A percentile compares a stretch with the other conserved stretches of the same genome.
phyloP scores from a whole-genome alignment of 1,139 yeast genomes.

The Sugiyamaella pinicola region DNA sequence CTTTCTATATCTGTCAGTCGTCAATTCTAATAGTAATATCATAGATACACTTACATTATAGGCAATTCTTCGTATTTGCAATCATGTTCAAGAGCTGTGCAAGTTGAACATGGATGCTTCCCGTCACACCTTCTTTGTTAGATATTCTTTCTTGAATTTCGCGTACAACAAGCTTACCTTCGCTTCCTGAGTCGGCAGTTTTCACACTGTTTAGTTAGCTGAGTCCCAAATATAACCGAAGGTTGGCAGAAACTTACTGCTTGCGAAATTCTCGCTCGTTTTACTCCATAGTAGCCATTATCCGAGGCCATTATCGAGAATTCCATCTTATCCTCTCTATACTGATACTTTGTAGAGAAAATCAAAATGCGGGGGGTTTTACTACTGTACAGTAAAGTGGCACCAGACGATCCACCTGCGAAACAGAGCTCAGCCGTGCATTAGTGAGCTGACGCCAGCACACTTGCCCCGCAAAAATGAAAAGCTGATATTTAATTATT shows the following conservation, averaged over 20 bases:
- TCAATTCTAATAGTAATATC: neutral
- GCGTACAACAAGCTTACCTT: neutral
- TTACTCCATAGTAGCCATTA: neutral
- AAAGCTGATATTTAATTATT: too few relatives aligned
- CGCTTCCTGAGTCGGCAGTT: constrained; percentile 20
- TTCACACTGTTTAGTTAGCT: constrained; percentile 17
- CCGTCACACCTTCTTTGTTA: constrained; percentile 21
- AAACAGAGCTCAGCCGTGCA: neutral
- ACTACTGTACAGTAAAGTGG: neutral
- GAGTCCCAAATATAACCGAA: neutral
- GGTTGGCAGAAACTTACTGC: too few relatives aligned
- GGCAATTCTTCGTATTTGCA: constrained; percentile 22
- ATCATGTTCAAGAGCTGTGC: constrained; percentile 14
- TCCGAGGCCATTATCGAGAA: neutral
- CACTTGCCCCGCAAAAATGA: too few relatives aligned
- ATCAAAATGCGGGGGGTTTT: constrained; percentile 1
- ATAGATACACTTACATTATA: constrained; percentile 8
- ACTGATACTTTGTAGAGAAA: neutral
- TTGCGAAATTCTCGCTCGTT: constrained; percentile 1
- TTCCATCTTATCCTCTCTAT: neutral
- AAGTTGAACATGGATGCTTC: constrained; percentile 21
- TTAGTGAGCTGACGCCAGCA: too few relatives aligned
- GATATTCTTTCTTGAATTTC: neutral
- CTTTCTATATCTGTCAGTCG: constrained; percentile 17
- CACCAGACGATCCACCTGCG: too few relatives aligned